phyloP scores from a whole-genome alignment of 2,329 filamentous ascomycete genomes.

The Salinomyces thailandicus region DNA sequence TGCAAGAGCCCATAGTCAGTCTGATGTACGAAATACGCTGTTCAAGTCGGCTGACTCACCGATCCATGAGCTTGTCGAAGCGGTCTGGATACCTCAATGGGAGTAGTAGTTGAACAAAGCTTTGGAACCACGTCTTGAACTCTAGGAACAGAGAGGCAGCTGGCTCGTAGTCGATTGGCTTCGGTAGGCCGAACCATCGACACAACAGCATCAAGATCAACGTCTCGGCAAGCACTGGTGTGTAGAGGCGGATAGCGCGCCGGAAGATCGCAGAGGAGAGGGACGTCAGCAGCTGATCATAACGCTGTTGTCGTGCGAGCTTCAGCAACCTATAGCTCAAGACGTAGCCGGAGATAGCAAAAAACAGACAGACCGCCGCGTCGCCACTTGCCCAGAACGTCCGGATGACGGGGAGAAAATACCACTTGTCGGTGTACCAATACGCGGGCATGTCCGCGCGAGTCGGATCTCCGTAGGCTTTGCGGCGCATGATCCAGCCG shows the following conservation, averaged over 20 bases:
- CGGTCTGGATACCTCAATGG: neutral
- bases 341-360: constrained; percentile 1
- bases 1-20: too few relatives aligned
- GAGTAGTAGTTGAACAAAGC: neutral
- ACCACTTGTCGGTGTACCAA: too few relatives aligned
- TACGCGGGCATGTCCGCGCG: too few relatives aligned
- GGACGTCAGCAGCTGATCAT: neutral
- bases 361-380: neutral
- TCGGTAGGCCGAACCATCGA: neutral
- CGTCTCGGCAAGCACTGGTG: neutral
- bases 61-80: neutral
- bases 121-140: neutral
- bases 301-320: neutral
- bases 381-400: neutral
- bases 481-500: neutral
- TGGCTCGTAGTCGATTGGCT: neutral
- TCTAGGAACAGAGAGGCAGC: neutral
- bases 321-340: neutral
- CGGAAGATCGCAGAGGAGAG: neutral
- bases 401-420: neutral
- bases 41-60: too few relatives aligned
- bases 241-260: neutral
- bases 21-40: too few relatives aligned
- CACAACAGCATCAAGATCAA: neutral
- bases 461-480: neutral